Evolutionary conservation across 768 basidiomycete genomes (phyloP).

Genomic region (Peribolospora kevripleyi): DNA sequence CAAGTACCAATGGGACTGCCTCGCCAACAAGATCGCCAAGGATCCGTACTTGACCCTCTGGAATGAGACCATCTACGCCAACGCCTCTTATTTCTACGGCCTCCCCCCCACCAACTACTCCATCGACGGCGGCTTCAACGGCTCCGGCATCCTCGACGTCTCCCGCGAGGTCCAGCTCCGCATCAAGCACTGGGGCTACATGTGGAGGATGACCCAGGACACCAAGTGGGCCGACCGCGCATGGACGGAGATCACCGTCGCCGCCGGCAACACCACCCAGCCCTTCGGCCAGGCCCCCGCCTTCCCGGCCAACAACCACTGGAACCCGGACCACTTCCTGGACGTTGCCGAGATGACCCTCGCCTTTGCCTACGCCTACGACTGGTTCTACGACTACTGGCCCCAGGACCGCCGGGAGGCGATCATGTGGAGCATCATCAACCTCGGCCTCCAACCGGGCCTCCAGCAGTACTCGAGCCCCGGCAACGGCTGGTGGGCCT

Average conservation of each 20-base stretch:
- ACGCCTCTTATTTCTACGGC: slow-evolving; percentile 50
- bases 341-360: slow-evolving; percentile 72
- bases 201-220: slow-evolving; percentile 70
- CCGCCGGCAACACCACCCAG: slow-evolving; percentile 36
- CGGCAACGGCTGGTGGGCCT: slow-evolving; percentile 50
- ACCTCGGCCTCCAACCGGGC: slow-evolving; percentile 40
- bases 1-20: slow-evolving; percentile 64
- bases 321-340: slow-evolving; percentile 74
- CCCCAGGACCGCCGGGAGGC: slow-evolving; percentile 39
- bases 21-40: slow-evolving; percentile 39
- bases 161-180: slow-evolving; percentile 72
- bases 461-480: slow-evolving; percentile 28
- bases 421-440: slow-evolving; percentile 48
- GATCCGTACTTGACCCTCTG: slow-evolving; percentile 70
- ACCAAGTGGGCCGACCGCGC: slow-evolving; percentile 72
- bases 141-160: slow-evolving; percentile 72
- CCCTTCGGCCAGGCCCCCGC: slow-evolving; percentile 38
- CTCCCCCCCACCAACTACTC: slow-evolving; percentile 35
- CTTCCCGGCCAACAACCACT: slow-evolving; percentile 37
- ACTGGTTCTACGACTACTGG: slow-evolving; percentile 83
- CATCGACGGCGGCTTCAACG: slow-evolving; percentile 38
- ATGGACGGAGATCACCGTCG: slow-evolving; percentile 61
- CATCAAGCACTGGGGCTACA: slow-evolving; percentile 80
- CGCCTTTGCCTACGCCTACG: slow-evolving; percentile 66
- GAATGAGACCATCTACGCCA: slow-evolving; percentile 74